phyloP scores from a whole-genome alignment of 352 stramenopile genomes.

The Phytophthora chlamydospora region DNA sequence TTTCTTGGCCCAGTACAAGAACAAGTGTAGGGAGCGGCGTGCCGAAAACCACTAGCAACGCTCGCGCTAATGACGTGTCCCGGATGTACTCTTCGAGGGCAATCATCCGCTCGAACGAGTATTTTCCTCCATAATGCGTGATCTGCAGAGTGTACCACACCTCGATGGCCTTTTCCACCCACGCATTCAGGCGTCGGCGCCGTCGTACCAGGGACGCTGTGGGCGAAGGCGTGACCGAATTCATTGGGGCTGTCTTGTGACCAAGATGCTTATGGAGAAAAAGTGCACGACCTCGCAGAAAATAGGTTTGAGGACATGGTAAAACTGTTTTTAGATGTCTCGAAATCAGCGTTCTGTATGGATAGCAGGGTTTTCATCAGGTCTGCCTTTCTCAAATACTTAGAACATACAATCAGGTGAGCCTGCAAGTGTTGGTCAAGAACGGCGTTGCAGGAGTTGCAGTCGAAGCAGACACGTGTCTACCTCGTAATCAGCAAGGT shows the following conservation, averaged over 20 bases:
- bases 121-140: slow-evolving; percentile 14
- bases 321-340: no score
- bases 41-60: slow-evolving; percentile 4
- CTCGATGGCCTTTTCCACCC: background rate
- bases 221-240: no score
- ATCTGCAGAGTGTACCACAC: slow-evolving; percentile 8
- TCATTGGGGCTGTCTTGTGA: no score
- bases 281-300: no score
- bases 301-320: no score
- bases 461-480: slow-evolving; percentile 3
- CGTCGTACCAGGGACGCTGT: background rate
- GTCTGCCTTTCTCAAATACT: no score
- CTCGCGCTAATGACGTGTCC: background rate
- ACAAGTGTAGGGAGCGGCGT: slow-evolving; percentile 9
- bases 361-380: no score
- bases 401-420: background rate
- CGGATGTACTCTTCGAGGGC: slow-evolving; percentile 12
- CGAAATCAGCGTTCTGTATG: no score
- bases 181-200: background rate
- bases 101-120: slow-evolving; percentile 8
- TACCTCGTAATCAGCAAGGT: slow-evolving; percentile 7
- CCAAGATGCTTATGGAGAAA: no score
- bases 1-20: slow-evolving; percentile 8
- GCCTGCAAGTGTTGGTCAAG: slow-evolving; percentile 17
- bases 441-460: background rate